A percentile compares a stretch with the other conserved stretches of the same genome.
phyloP scores from a whole-genome alignment of 345 rosid genomes.

The Dipteronia dyeriana region DNA sequence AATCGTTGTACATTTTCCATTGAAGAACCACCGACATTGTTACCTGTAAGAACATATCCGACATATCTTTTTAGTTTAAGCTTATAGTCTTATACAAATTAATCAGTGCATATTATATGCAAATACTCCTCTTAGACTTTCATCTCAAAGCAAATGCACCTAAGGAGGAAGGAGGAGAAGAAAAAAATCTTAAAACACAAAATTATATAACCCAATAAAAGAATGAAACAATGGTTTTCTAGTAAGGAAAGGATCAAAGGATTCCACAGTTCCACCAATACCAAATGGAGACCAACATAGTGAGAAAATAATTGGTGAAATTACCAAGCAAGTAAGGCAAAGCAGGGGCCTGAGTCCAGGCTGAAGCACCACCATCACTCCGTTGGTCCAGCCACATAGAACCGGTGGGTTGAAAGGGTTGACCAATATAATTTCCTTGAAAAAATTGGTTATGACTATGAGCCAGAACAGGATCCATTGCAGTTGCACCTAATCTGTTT shows the following conservation, averaged over 20 bases:
- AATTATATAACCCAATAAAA: not conserved
- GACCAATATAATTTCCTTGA: slow-evolving; percentile 59
- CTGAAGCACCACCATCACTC: slow-evolving; percentile 48
- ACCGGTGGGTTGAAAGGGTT: slow-evolving; percentile 49
- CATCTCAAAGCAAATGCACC: not conserved
- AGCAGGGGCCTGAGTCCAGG: slow-evolving; percentile 58
- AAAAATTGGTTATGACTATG: slow-evolving; percentile 47
- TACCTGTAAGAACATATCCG: slow-evolving; percentile 26
- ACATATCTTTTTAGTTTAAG: not conserved
- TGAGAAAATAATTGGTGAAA: slow-evolving; percentile 4
- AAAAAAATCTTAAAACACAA: not conserved
- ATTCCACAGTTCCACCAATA: not conserved
- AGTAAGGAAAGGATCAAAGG: slow-evolving; percentile 8
- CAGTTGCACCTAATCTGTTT: slow-evolving; percentile 53
- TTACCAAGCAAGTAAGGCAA: slow-evolving; percentile 70
- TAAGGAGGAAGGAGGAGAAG: not conserved
- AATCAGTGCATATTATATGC: not conserved
- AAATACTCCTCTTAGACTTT: not conserved
- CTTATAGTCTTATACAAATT: not conserved
- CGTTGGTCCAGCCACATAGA: slow-evolving; percentile 54
- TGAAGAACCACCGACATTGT: slow-evolving; percentile 46
- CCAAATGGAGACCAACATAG: not conserved
- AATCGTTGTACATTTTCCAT: slow-evolving; percentile 47
- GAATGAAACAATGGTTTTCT: slow-evolving; percentile 1
- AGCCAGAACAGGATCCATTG: slow-evolving; percentile 54